These are phyloP conservation scores for Litsea cubeba DNA, from an alignment of 164 flowering plant genomes.

Conservation along the genomic window DNA sequence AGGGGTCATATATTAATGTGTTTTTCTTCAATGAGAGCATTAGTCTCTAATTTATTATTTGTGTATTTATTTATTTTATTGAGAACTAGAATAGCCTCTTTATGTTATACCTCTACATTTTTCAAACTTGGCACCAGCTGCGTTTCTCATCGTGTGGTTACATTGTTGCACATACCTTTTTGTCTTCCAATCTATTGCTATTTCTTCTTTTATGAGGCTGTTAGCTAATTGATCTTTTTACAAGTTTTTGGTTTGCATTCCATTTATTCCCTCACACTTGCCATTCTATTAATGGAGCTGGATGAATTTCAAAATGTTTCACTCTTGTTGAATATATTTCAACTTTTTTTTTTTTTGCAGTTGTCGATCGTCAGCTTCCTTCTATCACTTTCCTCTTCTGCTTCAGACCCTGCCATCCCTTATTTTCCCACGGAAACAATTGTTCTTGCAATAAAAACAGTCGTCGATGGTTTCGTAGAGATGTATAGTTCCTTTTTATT, in stretches of 20 bases:
- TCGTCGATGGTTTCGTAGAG: slow-evolving; percentile 93
- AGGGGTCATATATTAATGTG: no score
- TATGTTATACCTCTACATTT: background rate
- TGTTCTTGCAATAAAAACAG: slow-evolving; percentile 57
- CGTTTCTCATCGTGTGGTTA: background rate
- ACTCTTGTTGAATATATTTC: background rate
- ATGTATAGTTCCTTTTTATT: slow-evolving; percentile 31
- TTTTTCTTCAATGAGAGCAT: no score
- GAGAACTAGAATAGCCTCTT: background rate
- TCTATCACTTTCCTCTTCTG: slow-evolving; percentile 60
- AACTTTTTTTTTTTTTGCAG: slow-evolving; percentile 32
- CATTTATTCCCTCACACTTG: background rate
- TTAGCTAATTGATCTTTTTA: background rate
- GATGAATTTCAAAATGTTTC: background rate
- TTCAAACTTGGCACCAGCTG: background rate
- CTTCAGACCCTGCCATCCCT: slow-evolving; percentile 57
- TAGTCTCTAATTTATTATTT: no score
- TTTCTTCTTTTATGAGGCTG: background rate
- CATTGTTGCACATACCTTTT: background rate
- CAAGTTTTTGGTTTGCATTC: background rate
- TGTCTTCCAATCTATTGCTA: background rate
- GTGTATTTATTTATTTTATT: no score
- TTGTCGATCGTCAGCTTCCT: slow-evolving; percentile 79
- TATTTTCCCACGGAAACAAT: slow-evolving; percentile 56
- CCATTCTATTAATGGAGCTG: background rate